Base-by-base conservation (phyloP, 192 early-diverging fungal species). In the Thamnidium elegans region DNA sequence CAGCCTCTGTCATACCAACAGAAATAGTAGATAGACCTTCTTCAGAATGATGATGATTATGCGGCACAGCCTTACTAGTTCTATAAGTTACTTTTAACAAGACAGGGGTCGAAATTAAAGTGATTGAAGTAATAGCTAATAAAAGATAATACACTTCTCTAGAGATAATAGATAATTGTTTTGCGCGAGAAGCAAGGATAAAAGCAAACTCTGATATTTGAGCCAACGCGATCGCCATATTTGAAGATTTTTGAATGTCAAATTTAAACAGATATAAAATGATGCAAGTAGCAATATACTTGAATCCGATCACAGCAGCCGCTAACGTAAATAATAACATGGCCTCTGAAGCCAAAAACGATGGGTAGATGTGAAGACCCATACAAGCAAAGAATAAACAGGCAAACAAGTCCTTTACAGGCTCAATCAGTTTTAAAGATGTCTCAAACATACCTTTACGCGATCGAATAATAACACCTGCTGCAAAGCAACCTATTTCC, bases 181-280 rank as follows among this genome's bases (percentile, higher is more conserved):
- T 86, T 10, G 84, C 83, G 32, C 75, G 66, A 45, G 78, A 77
- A 8, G 81, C 82, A 5, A 86, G 62, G 0, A 86, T 82, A 80
- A 86, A 86, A 3, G 67, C 74, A 51, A 86, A 86, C 62, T 86
- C 84, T 7, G 76, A 77, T 30, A 86, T 82, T 47, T 86, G 84
- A 5, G 79, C 72, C 47, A 86, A 42, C 6, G 85, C 84, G 60
- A 84, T 55, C 13, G 74, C 67, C 69, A 86, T 73, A 1, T 63
- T 67, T 0, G 68, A 67, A 20, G 71, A 61, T 31, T 55, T 78
- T 20, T 60, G 44, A 42, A 76, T 50, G 11, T 68, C 64, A 26
- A 76, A 75, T 42, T 67, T 50, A 62, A 84, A 86, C 2, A 72
- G 32, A 0, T 69, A 53, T 13, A 86, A 54, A 14, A 84, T 67